phyloP scores from a whole-genome alignment of 768 basidiomycete species.

The Cyclocybe cylindracea region DNA sequence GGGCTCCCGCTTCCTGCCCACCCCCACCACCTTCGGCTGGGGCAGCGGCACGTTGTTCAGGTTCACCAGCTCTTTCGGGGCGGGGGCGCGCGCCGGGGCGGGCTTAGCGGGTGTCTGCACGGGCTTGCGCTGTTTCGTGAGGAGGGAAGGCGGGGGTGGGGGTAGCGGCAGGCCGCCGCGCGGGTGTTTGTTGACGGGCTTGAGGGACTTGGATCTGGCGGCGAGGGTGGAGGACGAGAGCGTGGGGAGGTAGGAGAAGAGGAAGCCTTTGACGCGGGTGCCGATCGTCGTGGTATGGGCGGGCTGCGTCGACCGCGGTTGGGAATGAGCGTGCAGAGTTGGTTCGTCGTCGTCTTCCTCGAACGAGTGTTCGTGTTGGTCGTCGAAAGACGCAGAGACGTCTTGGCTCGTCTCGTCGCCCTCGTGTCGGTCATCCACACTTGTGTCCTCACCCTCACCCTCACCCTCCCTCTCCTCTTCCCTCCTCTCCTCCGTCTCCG shows the following conservation, averaged over 20 bases:
- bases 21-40: conserved; percentile 36
- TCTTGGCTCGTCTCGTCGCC: too few species aligned
- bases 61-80: conserved; percentile 59
- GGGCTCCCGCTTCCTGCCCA: too few species aligned
- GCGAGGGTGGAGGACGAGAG: conserved; percentile 36
- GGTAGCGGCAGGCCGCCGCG: conserved; percentile 40
- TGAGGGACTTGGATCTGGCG: conserved; percentile 14
- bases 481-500: neutral
- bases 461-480: too few species aligned
- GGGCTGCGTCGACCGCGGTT: conserved; percentile 14
- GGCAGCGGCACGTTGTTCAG: conserved; percentile 57
- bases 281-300: conserved; percentile 32
- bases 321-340: neutral
- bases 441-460: too few species aligned
- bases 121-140: conserved; percentile 52
- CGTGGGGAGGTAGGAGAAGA: conserved; percentile 63
- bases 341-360: neutral
- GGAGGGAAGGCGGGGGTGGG: conserved; percentile 54
- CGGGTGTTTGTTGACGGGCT: conserved; percentile 18
- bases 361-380: neutral
- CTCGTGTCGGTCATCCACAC: too few species aligned
- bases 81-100: conserved; percentile 57
- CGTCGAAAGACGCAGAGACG: too few species aligned
- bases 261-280: conserved; percentile 54
- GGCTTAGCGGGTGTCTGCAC: conserved; percentile 25